These are phyloP conservation scores for Neurospora discreta DNA, from an alignment of 495 filamentous ascomycete species.

Conservation along the genomic window DNA sequence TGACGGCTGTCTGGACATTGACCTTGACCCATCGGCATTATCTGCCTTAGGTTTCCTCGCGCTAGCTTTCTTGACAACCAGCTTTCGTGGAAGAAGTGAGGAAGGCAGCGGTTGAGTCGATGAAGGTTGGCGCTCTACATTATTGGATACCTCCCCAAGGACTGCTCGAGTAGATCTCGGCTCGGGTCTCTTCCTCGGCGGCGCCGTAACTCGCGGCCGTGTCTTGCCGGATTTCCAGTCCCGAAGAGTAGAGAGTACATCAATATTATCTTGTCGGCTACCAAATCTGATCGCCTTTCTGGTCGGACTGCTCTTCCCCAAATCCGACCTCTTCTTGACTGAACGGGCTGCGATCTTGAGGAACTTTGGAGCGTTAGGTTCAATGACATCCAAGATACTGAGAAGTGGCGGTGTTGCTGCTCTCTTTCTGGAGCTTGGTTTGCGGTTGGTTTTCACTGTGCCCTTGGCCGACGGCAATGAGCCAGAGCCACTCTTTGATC, in stretches of 20 bases:
- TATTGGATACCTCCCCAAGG: slow-evolving; percentile 22
- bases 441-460: not conserved
- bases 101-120: not conserved
- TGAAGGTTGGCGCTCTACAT: slow-evolving; percentile 9
- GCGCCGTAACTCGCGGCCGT: slow-evolving; percentile 28
- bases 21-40: not conserved
- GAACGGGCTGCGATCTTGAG: slow-evolving; percentile 66
- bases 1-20: not conserved
- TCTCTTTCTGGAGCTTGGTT: slow-evolving; percentile 4
- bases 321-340: slow-evolving; percentile 47
- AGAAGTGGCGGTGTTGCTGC: slow-evolving; percentile 39
- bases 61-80: slow-evolving; percentile 7
- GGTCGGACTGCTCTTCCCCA: slow-evolving; percentile 64
- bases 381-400: slow-evolving; percentile 63
- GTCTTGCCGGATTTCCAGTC: slow-evolving; percentile 71
- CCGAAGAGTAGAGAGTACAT: slow-evolving; percentile 53
- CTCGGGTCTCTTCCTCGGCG: slow-evolving; percentile 11
- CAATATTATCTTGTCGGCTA: slow-evolving; percentile 60
- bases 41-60: slow-evolving; percentile 1
- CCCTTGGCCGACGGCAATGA: not conserved
- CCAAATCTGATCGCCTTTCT: slow-evolving; percentile 63
- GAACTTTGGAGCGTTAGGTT: slow-evolving; percentile 54
- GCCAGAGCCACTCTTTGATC: slow-evolving; percentile 15
- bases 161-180: slow-evolving; percentile 9
- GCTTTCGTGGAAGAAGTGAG: slow-evolving; percentile 13